A percentile compares a stretch with the other conserved stretches of the same genome.
Conservation (phyloP, 805 yeast genomes). For the Candida rishiriensis region DNA sequence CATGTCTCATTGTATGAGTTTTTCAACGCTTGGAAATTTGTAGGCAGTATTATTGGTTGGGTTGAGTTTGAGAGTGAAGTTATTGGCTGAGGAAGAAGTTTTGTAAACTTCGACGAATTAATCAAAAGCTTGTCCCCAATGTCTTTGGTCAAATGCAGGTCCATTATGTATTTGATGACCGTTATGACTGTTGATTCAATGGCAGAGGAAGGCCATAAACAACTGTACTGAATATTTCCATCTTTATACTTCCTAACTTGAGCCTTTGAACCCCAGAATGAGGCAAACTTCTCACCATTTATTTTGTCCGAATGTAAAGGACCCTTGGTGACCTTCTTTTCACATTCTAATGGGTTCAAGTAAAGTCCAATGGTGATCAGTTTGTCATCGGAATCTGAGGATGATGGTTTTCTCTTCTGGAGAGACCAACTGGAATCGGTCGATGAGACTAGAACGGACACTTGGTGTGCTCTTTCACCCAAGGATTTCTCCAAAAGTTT, state of each 20-base stretch:
- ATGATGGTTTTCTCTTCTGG: conserved; percentile 50
- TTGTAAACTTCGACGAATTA: conserved; percentile 42
- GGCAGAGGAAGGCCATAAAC: conserved; percentile 68
- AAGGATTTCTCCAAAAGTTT: conserved; percentile 53
- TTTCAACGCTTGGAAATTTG: conserved; percentile 37
- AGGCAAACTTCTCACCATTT: conserved; percentile 60
- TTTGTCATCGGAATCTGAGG: conserved; percentile 23
- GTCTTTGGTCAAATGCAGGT: conserved; percentile 51
- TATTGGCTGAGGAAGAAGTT: conserved; percentile 55
- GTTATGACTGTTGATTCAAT: conserved; percentile 60
- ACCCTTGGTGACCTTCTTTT: conserved; percentile 81
- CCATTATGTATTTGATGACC: conserved; percentile 60
- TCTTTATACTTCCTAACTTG: conserved; percentile 90
- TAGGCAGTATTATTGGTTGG: conserved; percentile 43
- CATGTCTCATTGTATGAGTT: conserved; percentile 50
- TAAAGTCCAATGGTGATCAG: conserved; percentile 55
- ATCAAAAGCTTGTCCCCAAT: conserved; percentile 33
- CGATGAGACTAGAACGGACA: conserved; percentile 28
- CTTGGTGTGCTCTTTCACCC: conserved; percentile 42
- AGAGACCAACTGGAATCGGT: conserved; percentile 32
- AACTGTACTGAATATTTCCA: conserved; percentile 86
- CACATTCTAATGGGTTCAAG: conserved; percentile 68
- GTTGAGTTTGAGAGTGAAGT: conserved; percentile 50
- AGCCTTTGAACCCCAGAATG: conserved; percentile 86
- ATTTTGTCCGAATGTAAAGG: conserved; percentile 62